Base-by-base conservation (phyloP, 2,329 filamentous ascomycete genomes). In the Thelonectria rubi region DNA sequence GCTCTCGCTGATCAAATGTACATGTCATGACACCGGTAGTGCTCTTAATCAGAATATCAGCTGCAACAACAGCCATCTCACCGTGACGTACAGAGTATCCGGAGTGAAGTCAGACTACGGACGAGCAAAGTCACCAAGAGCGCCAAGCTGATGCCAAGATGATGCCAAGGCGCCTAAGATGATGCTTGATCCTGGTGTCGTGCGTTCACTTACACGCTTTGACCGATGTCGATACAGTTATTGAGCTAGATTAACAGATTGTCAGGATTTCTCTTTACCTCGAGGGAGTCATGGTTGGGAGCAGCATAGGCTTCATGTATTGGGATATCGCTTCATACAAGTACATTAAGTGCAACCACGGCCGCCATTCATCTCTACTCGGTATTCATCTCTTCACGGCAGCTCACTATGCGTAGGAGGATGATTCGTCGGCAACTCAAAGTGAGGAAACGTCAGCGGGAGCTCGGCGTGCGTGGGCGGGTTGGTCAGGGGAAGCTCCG, bases 391-490 rank as follows among this genome's bases (percentile, higher is more conserved):
- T 37, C 2, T 12, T 24, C 32, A 59, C 3, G 50, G 47, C 30
- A 51, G n/a, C 30, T 58, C 55, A 11, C 24, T 43, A 18, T 58
- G 55, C 30, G 30, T 26, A 11, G 17, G 57, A 2, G 50, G 9
- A 37, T 59, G 17, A 15, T 47, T 55, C 3, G 24, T 30, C 24
- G 53, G 54, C 21, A 49, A n/a, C 45, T 56, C 54, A n/a, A n/a
- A 14, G 42, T 55, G 42, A 17, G 42, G 34, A 15, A 5, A 42
- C 42, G 42, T 46, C 17, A n/a, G 34, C 14, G 52, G 42, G n/a
- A 54, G 40, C n/a, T 46, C 51, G 17, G 14, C 40, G 30, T 55
- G 53, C n/a, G n/a, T 21, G 8, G 15, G 12, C 20, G 34, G 17
- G 14, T 14, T 45, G 42, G 12, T 45, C 17, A 14, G 2, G 5